Conservation (phyloP, 352 stramenopile genomes). For the Pythium pyrilobum region DNA sequence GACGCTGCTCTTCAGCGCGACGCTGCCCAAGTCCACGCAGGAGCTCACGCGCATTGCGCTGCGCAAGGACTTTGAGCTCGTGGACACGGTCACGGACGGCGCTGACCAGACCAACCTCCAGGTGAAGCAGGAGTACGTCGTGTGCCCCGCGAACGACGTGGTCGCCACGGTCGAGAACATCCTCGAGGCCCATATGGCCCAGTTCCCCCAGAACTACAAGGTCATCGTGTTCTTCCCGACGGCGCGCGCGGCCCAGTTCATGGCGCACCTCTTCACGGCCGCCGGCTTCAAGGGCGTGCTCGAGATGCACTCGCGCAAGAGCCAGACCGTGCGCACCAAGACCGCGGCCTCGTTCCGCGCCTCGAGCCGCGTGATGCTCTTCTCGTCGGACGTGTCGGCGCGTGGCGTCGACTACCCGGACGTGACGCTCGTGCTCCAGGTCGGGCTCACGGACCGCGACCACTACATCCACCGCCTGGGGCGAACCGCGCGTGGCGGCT, state of each 20-base stretch:
- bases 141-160: slow-evolving; percentile 62
- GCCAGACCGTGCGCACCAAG: slow-evolving; percentile 84
- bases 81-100: slow-evolving; percentile 91
- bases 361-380: slow-evolving; percentile 83
- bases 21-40: slow-evolving; percentile 83
- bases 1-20: slow-evolving; percentile 96
- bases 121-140: slow-evolving; percentile 82
- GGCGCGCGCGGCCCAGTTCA: slow-evolving; percentile 82
- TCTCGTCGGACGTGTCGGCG: slow-evolving; percentile 93
- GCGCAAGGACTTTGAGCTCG: slow-evolving; percentile 77
- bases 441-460: slow-evolving; percentile 78
- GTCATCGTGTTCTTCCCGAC: slow-evolving; percentile 95
- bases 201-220: slow-evolving; percentile 81
- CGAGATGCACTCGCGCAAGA: slow-evolving; percentile 96
- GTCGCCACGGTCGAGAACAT: slow-evolving; percentile 63
- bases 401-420: slow-evolving; percentile 95
- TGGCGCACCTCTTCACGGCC: slow-evolving; percentile 86
- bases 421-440: slow-evolving; percentile 87
- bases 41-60: slow-evolving; percentile 86
- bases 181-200: slow-evolving; percentile 61
- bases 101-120: slow-evolving; percentile 86
- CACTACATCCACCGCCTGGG: slow-evolving; percentile 96
- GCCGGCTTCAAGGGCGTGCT: slow-evolving; percentile 73
- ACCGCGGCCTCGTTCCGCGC: slow-evolving; percentile 87
- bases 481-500: slow-evolving; percentile 88